Percentiles rank a stretch among this genome's conserved stretches.
Conservation (phyloP, 306 rosid species). For the Glycine tomentella region DNA sequence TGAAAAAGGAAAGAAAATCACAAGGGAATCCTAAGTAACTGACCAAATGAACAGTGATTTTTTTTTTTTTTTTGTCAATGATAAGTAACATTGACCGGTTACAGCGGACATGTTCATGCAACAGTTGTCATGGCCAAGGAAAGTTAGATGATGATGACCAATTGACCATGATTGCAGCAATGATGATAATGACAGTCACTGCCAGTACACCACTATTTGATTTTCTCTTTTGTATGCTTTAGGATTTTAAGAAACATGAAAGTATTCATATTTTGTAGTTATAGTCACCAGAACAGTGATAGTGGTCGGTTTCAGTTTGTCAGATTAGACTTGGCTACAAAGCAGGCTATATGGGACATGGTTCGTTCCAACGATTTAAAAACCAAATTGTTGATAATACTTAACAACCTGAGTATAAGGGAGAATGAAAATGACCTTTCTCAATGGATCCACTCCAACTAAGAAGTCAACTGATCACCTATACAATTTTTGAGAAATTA, state of each 20-base stretch:
- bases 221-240: constrained; percentile 17
- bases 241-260: neutral
- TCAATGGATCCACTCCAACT: constrained; percentile 3
- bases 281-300: constrained; percentile 37
- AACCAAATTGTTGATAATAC: constrained; percentile 21
- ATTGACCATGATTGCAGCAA: constrained; percentile 36
- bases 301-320: constrained; percentile 49
- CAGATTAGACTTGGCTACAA: constrained; percentile 42
- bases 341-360: constrained; percentile 30
- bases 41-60: constrained; percentile 19
- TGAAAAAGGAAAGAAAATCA: constrained; percentile 18
- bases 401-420: constrained; percentile 5
- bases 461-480: too few species aligned
- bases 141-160: constrained; percentile 32
- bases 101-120: constrained; percentile 35
- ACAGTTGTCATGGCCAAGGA: constrained; percentile 31
- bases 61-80: neutral
- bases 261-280: neutral
- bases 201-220: constrained; percentile 32
- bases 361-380: neutral
- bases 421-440: constrained; percentile 42
- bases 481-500: neutral
- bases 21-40: constrained; percentile 15
- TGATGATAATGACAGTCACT: constrained; percentile 42
- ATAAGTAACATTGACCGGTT: neutral